Conservation (phyloP, 2,329 filamentous ascomycete genomes). For the Nemania diffusa region DNA sequence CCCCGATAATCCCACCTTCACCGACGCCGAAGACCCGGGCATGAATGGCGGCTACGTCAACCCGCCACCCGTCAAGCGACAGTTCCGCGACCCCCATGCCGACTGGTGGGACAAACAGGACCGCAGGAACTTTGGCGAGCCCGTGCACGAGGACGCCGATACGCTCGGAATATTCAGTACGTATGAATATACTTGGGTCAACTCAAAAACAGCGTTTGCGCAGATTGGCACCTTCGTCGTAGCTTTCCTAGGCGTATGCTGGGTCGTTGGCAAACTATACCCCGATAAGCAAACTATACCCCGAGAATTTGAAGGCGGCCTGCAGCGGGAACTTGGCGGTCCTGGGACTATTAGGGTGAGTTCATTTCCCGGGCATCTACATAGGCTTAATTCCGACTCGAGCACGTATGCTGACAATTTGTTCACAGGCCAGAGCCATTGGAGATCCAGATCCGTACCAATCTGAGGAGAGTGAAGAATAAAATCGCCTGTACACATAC, state of each 20-base stretch:
- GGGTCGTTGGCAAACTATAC: constrained; percentile 74
- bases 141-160: constrained; percentile 96
- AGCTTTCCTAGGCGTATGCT: constrained; percentile 71
- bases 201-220: constrained; percentile 73
- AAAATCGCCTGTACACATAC: constrained; percentile 36
- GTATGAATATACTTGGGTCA: constrained; percentile 86
- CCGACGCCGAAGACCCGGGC: constrained; percentile 71
- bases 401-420: constrained; percentile 16
- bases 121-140: constrained; percentile 95
- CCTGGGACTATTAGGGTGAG: constrained; percentile 73
- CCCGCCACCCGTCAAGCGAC: constrained; percentile 82
- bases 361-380: constrained; percentile 34
- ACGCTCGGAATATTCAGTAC: constrained; percentile 88
- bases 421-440: constrained; percentile 61
- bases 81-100: constrained; percentile 90
- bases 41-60: constrained; percentile 90
- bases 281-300: constrained; percentile 77
- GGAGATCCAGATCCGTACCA: constrained; percentile 65
- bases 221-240: constrained; percentile 76
- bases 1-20: constrained; percentile 58
- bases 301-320: constrained; percentile 75
- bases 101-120: constrained; percentile 99
- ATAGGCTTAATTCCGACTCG: background rate
- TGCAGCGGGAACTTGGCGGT: constrained; percentile 81
- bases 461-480: constrained; percentile 42